Conservation (phyloP, 1,139 yeast genomes). For the Geotrichum restrictum region DNA sequence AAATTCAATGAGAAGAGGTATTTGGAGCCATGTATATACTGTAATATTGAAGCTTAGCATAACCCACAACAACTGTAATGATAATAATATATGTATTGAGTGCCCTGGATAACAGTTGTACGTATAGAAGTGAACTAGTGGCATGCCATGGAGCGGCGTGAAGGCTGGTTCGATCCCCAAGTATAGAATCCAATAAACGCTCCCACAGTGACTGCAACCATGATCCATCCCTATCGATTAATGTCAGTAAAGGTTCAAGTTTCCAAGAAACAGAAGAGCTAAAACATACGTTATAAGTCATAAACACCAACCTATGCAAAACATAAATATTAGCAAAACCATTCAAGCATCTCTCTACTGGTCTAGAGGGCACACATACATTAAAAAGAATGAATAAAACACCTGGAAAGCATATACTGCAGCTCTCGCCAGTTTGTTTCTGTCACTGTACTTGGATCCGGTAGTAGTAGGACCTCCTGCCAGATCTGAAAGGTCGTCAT, state of each 20-base stretch:
- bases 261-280: not conserved
- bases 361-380: constrained; percentile 38
- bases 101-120: too few species aligned
- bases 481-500: not conserved
- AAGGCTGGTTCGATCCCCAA: constrained; percentile 47
- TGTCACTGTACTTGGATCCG: too few species aligned
- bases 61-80: too few species aligned
- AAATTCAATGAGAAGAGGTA: too few species aligned
- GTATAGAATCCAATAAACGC: constrained; percentile 62
- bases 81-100: too few species aligned
- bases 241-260: not conserved
- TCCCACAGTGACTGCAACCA: constrained; percentile 68
- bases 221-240: constrained; percentile 56
- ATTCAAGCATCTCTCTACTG: not conserved
- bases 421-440: constrained; percentile 28
- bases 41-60: too few species aligned
- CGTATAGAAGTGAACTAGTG: too few species aligned
- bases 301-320: constrained; percentile 52
- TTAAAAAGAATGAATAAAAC: constrained; percentile 69
- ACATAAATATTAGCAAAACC: not conserved
- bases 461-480: not conserved
- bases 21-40: too few species aligned
- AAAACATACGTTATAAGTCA: constrained; percentile 59
- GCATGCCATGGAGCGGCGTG: constrained; percentile 47
- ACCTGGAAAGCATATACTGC: constrained; percentile 65